Base-by-base conservation (phyloP, 208 protist genomes). In the Trypanosoma caninum region DNA sequence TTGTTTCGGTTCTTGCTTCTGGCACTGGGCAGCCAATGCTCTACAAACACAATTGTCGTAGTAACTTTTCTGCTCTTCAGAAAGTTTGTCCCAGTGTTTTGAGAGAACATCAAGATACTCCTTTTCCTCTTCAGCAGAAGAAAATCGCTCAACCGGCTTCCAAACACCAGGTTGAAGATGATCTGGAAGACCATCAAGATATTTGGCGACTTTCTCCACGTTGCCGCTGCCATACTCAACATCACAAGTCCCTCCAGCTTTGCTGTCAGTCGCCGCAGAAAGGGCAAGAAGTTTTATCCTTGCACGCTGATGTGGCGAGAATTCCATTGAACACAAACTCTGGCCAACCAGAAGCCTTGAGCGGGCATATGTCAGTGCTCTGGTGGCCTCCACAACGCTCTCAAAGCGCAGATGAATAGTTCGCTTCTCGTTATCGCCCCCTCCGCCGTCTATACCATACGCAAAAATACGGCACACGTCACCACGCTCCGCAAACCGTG, bases 1-100 rank as follows among this genome's bases (percentile, higher is more conserved):
- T 25, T 46, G 35, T 38, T n/a, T 35, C 65, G 52, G 9, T 25
- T 46, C 27, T 33, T 56, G 55, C 11, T 34, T 64, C 35, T 41
- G 46, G 20, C 50, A 52, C 41, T 65, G 55, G n/a, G 63, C 63
- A 47, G 53, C 51, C 7, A 93, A 50, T 22, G 77, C 78, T 30
- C 67, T 53, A 50, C 77, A 75, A 33, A 94, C 84, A 37, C 78
- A 44, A 0, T 78, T 69, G 35, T 94, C 82, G 62, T 94, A 94
- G 69, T 83, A 94, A n/a, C 66, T 70, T 61, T 78, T 77, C 68
- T 94, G 88, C 33, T 46, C 62, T 16, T 72, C 66, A 3, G 84
- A 80, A 23, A 94, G 73, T n/a, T 72, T 59, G 2, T 70, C 62
- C 88, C 88, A 94, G 72, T 92, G 68, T 8, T 59, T 25, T 13